Percentiles rank a stretch among this genome's conserved stretches.
These are phyloP conservation scores for Lipomyces yamanashiensis DNA, from an alignment of 805 yeast genomes.

Conservation along the genomic window DNA sequence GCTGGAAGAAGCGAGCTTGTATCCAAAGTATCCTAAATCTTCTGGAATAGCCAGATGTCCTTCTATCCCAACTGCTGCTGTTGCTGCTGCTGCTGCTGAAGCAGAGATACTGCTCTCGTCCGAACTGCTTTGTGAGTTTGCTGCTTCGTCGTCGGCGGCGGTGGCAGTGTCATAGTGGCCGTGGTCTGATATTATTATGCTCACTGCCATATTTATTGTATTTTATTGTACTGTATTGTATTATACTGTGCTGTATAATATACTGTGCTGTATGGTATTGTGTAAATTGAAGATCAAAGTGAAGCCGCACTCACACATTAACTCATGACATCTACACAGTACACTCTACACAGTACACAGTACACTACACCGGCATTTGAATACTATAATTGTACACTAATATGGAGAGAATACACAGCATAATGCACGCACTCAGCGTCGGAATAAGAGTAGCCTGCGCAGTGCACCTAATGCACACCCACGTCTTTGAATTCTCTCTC, in stretches of 20 bases:
- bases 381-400: no score
- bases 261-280: no score
- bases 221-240: no score
- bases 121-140: constrained; percentile 3
- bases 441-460: constrained; percentile 46
- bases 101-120: constrained; percentile 8
- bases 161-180: constrained; percentile 9
- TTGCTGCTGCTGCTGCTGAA: neutral
- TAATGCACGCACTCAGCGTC: neutral
- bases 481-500: constrained; percentile 73
- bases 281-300: no score
- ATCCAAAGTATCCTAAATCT: constrained; percentile 5
- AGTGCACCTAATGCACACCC: constrained; percentile 66
- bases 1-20: neutral
- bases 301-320: no score
- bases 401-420: neutral
- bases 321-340: neutral
- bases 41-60: constrained; percentile 1
- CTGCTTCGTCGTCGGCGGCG: constrained; percentile 14
- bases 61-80: no score
- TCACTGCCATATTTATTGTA: neutral
- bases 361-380: no score
- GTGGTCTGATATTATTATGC: constrained; percentile 20
- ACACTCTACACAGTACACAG: neutral
- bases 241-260: no score